Conservation (phyloP, 176 grass and related monocot genomes). For the Thinopyrum elongatum region DNA sequence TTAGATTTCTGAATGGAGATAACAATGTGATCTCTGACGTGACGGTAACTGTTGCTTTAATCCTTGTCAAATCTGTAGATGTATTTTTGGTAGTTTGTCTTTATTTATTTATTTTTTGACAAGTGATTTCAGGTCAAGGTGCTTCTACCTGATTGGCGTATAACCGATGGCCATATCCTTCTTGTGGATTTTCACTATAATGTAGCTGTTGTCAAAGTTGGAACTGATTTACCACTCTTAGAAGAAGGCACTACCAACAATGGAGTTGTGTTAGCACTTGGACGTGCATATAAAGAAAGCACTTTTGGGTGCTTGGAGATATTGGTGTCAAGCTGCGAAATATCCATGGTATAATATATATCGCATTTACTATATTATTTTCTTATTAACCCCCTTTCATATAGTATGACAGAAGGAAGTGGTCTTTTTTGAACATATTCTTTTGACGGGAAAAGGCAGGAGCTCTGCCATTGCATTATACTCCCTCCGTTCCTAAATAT, state of each 20-base stretch:
- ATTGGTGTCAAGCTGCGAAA: background rate
- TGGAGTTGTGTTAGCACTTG: background rate
- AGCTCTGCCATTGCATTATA: too few species aligned
- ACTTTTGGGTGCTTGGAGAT: background rate
- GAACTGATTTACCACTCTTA: background rate
- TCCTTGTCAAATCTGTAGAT: background rate
- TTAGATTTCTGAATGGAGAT: conserved; percentile 15
- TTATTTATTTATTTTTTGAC: background rate
- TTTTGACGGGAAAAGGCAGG: too few species aligned
- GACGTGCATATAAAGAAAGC: conserved; percentile 10
- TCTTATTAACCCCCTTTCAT: too few species aligned
- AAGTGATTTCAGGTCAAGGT: background rate
- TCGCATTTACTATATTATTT: background rate
- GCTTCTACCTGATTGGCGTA: background rate
- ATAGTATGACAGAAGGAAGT: too few species aligned
- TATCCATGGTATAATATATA: background rate
- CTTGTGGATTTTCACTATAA: conserved; percentile 14
- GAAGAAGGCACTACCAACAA: background rate
- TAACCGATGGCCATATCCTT: background rate
- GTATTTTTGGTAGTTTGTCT: background rate
- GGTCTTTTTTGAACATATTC: too few species aligned
- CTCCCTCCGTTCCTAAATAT: too few species aligned
- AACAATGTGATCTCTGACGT: background rate
- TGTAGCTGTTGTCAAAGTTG: conserved; percentile 8
- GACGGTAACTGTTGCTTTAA: background rate